Evolutionary conservation across 2,329 filamentous ascomycete species (phyloP).

Genomic region (Thielaviopsis populi): DNA sequence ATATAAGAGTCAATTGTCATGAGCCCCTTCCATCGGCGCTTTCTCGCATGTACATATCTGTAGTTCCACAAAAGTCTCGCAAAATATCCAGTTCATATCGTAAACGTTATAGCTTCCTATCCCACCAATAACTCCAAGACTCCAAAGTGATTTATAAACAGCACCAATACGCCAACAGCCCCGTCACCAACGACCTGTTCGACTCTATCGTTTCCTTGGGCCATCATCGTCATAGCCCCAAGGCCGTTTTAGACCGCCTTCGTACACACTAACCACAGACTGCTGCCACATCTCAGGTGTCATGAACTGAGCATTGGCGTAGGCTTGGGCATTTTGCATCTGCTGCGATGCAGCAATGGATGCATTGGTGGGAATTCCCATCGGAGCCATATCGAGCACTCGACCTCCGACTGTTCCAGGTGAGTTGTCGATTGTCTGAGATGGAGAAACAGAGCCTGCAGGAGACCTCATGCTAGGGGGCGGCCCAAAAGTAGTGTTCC

Average conservation of each 20-base stretch:
- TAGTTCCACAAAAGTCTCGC: not conserved
- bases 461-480: conserved; percentile 11
- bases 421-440: conserved; percentile 20
- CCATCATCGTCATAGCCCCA: conserved; percentile 40
- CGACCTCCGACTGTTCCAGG: not conserved
- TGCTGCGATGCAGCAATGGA: conserved; percentile 24
- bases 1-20: not conserved
- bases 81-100: not conserved
- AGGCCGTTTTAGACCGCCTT: conserved; percentile 45
- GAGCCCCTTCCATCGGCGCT: not conserved
- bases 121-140: not conserved
- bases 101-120: not conserved
- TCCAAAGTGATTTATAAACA: not conserved
- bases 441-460: conserved; percentile 32
- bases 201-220: conserved; percentile 20
- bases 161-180: not conserved
- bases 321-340: conserved; percentile 29
- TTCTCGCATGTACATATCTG: not conserved
- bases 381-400: conserved; percentile 6
- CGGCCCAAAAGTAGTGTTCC: conserved; percentile 78
- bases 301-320: conserved; percentile 43
- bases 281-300: conserved; percentile 62
- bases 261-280: conserved; percentile 53
- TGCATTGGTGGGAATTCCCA: conserved; percentile 10
- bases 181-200: not conserved